phyloP scores from a whole-genome alignment of 805 yeast species.

The Saccharomycopsis sp. region DNA sequence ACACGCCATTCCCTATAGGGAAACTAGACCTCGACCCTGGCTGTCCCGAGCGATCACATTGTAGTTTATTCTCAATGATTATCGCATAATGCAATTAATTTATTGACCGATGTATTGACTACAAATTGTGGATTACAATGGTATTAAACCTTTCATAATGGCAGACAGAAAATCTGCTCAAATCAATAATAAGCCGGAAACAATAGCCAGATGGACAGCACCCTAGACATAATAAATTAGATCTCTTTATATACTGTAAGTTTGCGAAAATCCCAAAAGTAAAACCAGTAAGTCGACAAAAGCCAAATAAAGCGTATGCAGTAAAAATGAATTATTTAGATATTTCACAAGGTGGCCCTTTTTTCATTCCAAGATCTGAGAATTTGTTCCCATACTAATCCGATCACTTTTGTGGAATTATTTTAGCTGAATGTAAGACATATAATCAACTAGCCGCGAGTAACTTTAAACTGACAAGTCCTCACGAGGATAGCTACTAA shows the following conservation, averaged over 20 bases:
- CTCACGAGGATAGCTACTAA: no score
- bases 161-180: no score
- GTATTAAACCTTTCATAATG: no score
- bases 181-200: neutral
- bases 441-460: neutral
- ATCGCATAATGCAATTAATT: no score
- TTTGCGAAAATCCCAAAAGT: neutral
- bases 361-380: neutral
- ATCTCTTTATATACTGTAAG: neutral
- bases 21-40: neutral
- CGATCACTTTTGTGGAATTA: neutral
- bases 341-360: neutral
- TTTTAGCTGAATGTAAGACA: neutral
- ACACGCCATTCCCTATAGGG: neutral
- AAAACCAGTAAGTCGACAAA: neutral
- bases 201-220: neutral
- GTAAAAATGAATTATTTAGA: no score
- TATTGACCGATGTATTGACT: no score
- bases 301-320: neutral
- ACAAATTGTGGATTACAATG: no score
- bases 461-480: neutral
- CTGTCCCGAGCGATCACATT: no score
- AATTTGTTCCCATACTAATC: neutral
- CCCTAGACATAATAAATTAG: neutral
- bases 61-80: no score